phyloP scores from a whole-genome alignment of 164 flowering plant genomes.

The Sedum album region DNA sequence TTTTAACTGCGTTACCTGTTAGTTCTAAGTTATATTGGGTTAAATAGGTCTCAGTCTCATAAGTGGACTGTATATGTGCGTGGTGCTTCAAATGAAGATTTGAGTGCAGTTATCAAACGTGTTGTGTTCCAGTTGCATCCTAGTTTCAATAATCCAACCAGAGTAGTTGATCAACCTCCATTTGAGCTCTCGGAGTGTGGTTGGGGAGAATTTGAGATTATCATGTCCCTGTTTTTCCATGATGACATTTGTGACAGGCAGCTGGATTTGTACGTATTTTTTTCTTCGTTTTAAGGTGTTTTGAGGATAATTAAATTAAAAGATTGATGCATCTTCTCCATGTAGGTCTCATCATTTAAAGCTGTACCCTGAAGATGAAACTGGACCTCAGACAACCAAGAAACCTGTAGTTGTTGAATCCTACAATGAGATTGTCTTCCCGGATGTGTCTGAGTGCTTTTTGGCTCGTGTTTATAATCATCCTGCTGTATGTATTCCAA shows the following conservation, averaged over 20 bases:
- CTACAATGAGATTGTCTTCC: slow-evolving; percentile 78
- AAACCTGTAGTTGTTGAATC: slow-evolving; percentile 85
- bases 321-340: background rate
- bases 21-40: background rate
- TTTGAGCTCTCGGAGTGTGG: slow-evolving; percentile 82
- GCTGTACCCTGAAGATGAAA: slow-evolving; percentile 77
- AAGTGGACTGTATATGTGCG: slow-evolving; percentile 90
- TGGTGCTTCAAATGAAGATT: slow-evolving; percentile 80
- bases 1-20: background rate
- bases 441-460: slow-evolving; percentile 72
- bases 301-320: no score
- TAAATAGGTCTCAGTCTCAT: slow-evolving; percentile 62
- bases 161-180: slow-evolving; percentile 71
- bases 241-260: slow-evolving; percentile 67
- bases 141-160: slow-evolving; percentile 74
- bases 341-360: slow-evolving; percentile 70
- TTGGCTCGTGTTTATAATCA: slow-evolving; percentile 66
- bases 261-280: slow-evolving; percentile 63
- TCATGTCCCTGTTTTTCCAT: slow-evolving; percentile 66
- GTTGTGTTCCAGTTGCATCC: slow-evolving; percentile 81
- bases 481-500: slow-evolving; percentile 67
- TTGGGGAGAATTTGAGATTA: slow-evolving; percentile 97
- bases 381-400: slow-evolving; percentile 71
- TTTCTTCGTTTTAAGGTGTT: background rate
- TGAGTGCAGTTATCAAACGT: slow-evolving; percentile 56